Evolutionary conservation across 768 basidiomycete species (phyloP), one percentile per base, ranked within the genome.

Genomic region (Phylloporus sp.): DNA sequence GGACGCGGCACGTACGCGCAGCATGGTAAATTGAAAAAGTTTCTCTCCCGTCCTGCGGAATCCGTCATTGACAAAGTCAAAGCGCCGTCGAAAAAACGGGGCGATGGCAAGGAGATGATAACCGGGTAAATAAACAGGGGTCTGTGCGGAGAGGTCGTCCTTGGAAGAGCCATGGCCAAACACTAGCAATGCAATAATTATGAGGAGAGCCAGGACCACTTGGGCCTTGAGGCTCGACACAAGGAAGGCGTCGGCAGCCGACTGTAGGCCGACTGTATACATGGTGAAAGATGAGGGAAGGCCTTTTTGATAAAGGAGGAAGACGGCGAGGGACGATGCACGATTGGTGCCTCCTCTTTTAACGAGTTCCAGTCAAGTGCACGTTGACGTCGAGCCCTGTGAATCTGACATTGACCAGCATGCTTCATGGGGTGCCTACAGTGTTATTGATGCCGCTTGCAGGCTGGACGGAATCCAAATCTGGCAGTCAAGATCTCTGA

Each of bases 41-140:
- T 73, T 73, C 53, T 82, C 74, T 4, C 82, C 83, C 22, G 83
- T 83, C 42, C 75, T 76, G 49, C 77, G 75, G 64, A 87, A 86
- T 13, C 80, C 85, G 70, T 80, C 78, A 57, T 79, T 81, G 49
- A 89, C 60, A 63, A 89, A 89, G 58, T 87, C 85, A 58, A 80
- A 81, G 43, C 85, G 76, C 54, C 67, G 69, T 37, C 75, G 77
- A 62, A 86, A 87, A 72, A 89, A 89, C 14, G 84, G 79, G 24
- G 69, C 60, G 44, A 84, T 81, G 52, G 78, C 73, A 56, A 78
- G 72, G 45, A 84, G 68, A 47, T 76, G 74, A 33, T 71, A 69
- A 34, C 80, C 78, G 34, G 85, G 84, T 6, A 88, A 70, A 42
- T 69, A 70, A 37, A 69, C 71, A 41, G 86, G 80, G 33, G 74